These are phyloP conservation scores for Pseudogymnoascus sp. DNA, from an alignment of 2,329 filamentous ascomycete species.

Conservation along the genomic window DNA sequence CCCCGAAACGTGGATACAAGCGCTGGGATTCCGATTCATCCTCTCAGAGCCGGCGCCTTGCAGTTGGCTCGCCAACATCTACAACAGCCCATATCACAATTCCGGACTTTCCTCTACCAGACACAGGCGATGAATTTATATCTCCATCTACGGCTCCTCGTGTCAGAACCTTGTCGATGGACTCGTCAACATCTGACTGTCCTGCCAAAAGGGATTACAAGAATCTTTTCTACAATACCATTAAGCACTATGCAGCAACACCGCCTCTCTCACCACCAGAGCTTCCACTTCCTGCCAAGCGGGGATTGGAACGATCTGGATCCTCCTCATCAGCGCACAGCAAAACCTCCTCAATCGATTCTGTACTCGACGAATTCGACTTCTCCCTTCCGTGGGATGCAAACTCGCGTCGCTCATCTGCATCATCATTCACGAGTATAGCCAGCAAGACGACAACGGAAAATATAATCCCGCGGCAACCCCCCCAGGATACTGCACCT, in stretches of 20 bases:
- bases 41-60: not conserved
- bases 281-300: not conserved
- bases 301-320: not conserved
- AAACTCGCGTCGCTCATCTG: not conserved
- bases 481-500: not conserved
- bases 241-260: conserved; percentile 2
- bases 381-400: conserved; percentile 1
- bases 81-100: not conserved
- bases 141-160: not conserved
- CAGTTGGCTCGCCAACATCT: not conserved
- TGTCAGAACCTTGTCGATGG: not conserved
- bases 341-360: not conserved
- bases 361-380: not conserved
- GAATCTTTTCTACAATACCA: not conserved
- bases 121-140: not conserved
- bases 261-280: not conserved
- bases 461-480: not conserved
- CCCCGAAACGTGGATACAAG: not conserved
- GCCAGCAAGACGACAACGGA: not conserved
- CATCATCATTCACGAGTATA: not conserved
- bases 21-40: not conserved
- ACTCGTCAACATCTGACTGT: not conserved
- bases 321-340: not conserved
- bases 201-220: conserved; percentile 2
- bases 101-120: not conserved